phyloP scores from a whole-genome alignment of 257 asterid genomes.

The Marsdenia floribunda region DNA sequence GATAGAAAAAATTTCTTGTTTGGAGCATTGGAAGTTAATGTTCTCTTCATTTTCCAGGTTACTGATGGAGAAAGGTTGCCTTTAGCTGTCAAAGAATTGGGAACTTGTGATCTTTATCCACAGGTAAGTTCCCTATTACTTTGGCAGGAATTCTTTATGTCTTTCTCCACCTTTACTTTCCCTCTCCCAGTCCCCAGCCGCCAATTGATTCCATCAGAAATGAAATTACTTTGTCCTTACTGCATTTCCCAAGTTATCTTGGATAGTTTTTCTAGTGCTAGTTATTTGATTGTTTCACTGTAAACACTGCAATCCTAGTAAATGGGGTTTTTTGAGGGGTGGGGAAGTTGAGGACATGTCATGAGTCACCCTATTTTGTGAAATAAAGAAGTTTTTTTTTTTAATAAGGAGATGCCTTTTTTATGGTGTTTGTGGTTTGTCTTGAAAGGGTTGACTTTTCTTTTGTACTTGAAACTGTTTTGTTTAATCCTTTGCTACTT shows the following conservation, averaged over 20 bases:
- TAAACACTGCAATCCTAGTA: not conserved
- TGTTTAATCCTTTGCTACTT: not conserved
- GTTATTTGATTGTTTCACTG: not conserved
- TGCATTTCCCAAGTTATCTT: not conserved
- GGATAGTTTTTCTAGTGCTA: not conserved
- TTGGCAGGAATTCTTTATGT: not conserved
- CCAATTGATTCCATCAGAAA: not conserved
- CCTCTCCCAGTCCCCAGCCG: not conserved
- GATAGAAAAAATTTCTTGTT: not conserved
- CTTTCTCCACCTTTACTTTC: not conserved
- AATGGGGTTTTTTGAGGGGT: too few species aligned
- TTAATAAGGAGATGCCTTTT: not conserved
- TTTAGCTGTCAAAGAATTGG: constrained; percentile 91
- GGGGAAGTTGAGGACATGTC: not conserved
- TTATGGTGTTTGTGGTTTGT: not conserved
- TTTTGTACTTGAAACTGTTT: not conserved
- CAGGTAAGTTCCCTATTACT: constrained; percentile 50
- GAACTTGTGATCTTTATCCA: constrained; percentile 96
- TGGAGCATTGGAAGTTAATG: not conserved
- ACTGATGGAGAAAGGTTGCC: constrained; percentile 97
- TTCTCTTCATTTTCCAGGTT: constrained; percentile 43
- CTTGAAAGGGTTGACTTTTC: not conserved
- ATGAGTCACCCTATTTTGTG: not conserved
- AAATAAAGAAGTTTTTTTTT: not conserved
- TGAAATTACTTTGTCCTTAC: not conserved